phyloP scores from a whole-genome alignment of 108 stramenopile species.

The Skeletonema potamos region DNA sequence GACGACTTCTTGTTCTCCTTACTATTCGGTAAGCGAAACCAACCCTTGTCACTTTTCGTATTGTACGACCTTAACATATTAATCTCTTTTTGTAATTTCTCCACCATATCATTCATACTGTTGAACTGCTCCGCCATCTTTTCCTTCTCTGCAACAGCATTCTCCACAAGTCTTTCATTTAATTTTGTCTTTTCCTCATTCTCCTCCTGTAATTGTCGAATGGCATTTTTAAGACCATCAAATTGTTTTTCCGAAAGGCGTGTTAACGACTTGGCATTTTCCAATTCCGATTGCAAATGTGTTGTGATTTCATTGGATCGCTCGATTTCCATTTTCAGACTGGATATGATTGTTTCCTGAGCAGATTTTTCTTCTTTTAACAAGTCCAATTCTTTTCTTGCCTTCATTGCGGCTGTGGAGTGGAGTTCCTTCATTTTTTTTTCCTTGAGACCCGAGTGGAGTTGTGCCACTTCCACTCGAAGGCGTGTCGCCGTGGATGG shows the following conservation, averaged over 20 bases:
- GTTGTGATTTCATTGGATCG: constrained; percentile 53
- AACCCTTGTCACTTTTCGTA: constrained; percentile 32
- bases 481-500: constrained; percentile 40
- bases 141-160: constrained; percentile 71
- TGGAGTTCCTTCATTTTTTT: constrained; percentile 48
- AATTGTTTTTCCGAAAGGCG: constrained; percentile 83
- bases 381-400: constrained; percentile 37
- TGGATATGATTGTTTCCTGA: constrained; percentile 57
- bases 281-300: constrained; percentile 61
- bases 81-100: constrained; percentile 63
- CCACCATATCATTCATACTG: constrained; percentile 69
- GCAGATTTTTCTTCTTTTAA: constrained; percentile 46
- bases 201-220: constrained; percentile 73
- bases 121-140: constrained; percentile 72
- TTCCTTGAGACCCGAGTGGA: constrained; percentile 64
- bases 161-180: constrained; percentile 51
- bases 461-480: constrained; percentile 70
- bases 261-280: constrained; percentile 60
- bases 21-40: constrained; percentile 50
- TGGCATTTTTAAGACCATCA: constrained; percentile 75
- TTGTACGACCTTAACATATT: constrained; percentile 53
- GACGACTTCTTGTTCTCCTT: constrained; percentile 3
- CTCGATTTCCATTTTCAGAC: constrained; percentile 47
- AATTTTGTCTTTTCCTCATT: constrained; percentile 66
- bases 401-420: neutral